Base-by-base conservation (phyloP, 139 green algal species). In the Micractinium sp. region DNA sequence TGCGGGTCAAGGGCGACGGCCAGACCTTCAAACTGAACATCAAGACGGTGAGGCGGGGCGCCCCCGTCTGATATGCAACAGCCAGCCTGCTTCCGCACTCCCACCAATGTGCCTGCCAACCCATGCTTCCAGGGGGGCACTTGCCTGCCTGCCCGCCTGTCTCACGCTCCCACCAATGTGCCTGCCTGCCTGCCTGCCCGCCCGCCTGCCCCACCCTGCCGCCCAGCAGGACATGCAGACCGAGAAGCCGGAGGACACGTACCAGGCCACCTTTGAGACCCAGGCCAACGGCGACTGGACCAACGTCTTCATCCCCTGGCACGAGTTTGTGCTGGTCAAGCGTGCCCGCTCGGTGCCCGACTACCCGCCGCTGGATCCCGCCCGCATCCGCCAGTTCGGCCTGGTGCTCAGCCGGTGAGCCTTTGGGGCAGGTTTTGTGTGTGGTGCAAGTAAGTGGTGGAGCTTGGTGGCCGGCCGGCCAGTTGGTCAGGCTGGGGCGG, bases 11-110 rank as follows among this genome's bases (percentile, higher is more conserved):
- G 87, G 95, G 94, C 0, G 94, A 97, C 60, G 67, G 96, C 31
- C 91, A 96, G 82, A 98, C 93, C 36, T 97, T 96, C 91, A 98
- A 98, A 91, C 80, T 98, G 73, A 98, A 98, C 94, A 94, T 98
- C 81, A 98, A 98, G 90, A 98, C 96, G 88, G 94, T 94, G 89
- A 56, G 47, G 47, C n/a, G n/a, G n/a, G 85, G 93, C 81, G 38
- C 16, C 1, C 2, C 3, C 9, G 5, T 22, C 0, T 39, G 9
- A 36, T 41, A 38, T 35, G 20, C 20, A 12, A 38, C 41, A 23
- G n/a, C 7, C 39, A 66, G 78, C 47, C 47, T 56, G 47, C 5
- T 16, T 56, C 9, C 9, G 47, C 47, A 5, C 47, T 56, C 47
- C 7, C 9, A 56, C 47, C 47, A 56, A 56, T 56, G 47, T 56